A percentile compares a stretch with the other conserved stretches of the same genome.
phyloP scores from a whole-genome alignment of 805 yeast species.

The Myxozyma nipponensis region DNA sequence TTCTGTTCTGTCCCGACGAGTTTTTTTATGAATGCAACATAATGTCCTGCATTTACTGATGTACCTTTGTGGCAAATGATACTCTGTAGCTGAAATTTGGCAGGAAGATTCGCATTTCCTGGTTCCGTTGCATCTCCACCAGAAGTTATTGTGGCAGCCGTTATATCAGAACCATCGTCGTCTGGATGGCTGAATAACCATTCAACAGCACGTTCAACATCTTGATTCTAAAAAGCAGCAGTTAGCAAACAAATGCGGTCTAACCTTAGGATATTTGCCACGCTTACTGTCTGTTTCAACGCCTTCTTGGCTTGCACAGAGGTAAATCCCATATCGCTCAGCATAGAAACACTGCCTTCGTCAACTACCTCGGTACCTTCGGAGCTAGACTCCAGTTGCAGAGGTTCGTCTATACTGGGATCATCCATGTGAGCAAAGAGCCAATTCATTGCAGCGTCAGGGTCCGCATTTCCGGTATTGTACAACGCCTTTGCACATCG shows the following conservation, averaged over 20 bases:
- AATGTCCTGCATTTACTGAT: constrained; percentile 88
- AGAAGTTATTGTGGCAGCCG: constrained; percentile 8
- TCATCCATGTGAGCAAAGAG: constrained; percentile 86
- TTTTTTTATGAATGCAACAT: constrained; percentile 69
- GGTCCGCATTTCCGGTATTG: constrained; percentile 59
- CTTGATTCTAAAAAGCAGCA: constrained; percentile 44
- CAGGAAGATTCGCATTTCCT: constrained; percentile 32
- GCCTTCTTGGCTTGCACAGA: constrained; percentile 68
- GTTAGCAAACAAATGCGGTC: background rate
- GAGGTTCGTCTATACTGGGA: constrained; percentile 64
- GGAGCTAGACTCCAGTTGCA: constrained; percentile 32
- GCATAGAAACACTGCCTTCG: constrained; percentile 44
- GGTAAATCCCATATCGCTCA: constrained; percentile 76
- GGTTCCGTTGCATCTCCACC: constrained; percentile 9
- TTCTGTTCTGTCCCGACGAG: constrained; percentile 31
- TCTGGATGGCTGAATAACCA: constrained; percentile 86
- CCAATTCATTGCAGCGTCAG: constrained; percentile 87
- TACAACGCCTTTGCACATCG: constrained; percentile 65
- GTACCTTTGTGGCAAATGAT: constrained; percentile 86
- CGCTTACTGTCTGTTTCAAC: constrained; percentile 44
- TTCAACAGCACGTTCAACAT: constrained; percentile 75
- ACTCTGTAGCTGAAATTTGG: constrained; percentile 52
- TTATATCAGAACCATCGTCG: constrained; percentile 36
- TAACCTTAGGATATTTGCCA: background rate
- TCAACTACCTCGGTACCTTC: constrained; percentile 16